These are phyloP conservation scores for Phlyctochytrium planicorne DNA, from an alignment of 192 early-diverging fungal species.

Conservation along the genomic window DNA sequence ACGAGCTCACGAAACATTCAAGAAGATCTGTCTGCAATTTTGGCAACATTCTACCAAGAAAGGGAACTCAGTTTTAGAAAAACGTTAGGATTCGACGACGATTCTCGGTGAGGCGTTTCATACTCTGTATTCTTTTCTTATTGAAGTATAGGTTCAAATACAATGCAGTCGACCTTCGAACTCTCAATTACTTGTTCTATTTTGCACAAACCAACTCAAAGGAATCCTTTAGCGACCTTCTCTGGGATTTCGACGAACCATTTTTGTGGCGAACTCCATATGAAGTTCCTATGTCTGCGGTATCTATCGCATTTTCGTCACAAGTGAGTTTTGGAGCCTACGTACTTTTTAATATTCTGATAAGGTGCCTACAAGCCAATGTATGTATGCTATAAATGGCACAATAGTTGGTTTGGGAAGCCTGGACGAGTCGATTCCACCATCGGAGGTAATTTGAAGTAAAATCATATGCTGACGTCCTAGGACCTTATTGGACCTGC, in stretches of 20 bases:
- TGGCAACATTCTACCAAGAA: no score
- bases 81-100: not conserved
- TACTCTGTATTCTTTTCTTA: not conserved
- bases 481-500: no score
- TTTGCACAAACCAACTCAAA: conserved; percentile 43
- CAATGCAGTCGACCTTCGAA: conserved; percentile 65
- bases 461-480: no score
- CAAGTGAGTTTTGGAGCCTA: not conserved
- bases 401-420: conserved; percentile 72
- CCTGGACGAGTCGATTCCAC: no score
- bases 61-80: no score
- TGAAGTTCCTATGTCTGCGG: conserved; percentile 10
- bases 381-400: conserved; percentile 82
- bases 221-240: not conserved
- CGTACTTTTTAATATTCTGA: no score
- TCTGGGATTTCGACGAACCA: conserved; percentile 33
- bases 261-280: conserved; percentile 32
- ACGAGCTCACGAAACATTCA: not conserved
- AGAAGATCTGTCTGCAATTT: not conserved
- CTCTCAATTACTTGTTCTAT: conserved; percentile 65
- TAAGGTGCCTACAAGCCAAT: conserved; percentile 73
- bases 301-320: not conserved
- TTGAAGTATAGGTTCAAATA: conserved; percentile 40
- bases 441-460: no score
- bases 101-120: not conserved